A percentile compares a stretch with the other conserved stretches of the same genome.
phyloP scores from a whole-genome alignment of 192 early-diverging fungal genomes.

The Umbelopsis sp. region DNA sequence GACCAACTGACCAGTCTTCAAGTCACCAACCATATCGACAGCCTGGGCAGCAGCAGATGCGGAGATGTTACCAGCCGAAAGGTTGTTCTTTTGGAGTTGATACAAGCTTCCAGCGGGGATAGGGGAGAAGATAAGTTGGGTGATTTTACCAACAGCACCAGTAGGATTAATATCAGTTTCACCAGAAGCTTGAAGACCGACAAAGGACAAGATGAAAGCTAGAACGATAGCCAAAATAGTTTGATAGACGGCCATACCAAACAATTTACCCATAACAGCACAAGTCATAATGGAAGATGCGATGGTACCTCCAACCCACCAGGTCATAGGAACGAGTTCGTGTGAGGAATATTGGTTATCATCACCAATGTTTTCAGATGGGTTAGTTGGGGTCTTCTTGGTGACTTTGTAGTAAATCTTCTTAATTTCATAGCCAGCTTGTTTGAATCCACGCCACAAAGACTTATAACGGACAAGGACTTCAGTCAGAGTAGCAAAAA shows the following conservation, averaged over 20 bases:
- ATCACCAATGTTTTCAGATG: neutral
- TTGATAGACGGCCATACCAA: constrained; percentile 59
- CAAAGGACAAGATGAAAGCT: constrained; percentile 65
- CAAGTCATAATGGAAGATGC: constrained; percentile 55
- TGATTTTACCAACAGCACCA: constrained; percentile 63
- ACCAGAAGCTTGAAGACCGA: constrained; percentile 64
- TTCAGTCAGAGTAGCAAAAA: constrained; percentile 64
- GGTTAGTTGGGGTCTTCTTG: constrained; percentile 25
- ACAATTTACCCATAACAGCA: constrained; percentile 55
- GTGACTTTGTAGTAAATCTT: constrained; percentile 8
- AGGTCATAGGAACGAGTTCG: constrained; percentile 54
- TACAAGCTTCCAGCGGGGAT: constrained; percentile 41
- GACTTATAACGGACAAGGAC: constrained; percentile 47
- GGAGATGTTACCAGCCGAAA: constrained; percentile 64
- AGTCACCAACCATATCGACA: constrained; percentile 74
- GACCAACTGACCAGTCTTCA: constrained; percentile 69
- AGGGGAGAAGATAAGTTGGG: constrained; percentile 66
- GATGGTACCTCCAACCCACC: constrained; percentile 57
- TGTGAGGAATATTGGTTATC: constrained; percentile 45
- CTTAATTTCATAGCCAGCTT: constrained; percentile 10
- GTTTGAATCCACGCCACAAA: constrained; percentile 47
- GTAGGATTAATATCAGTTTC: constrained; percentile 71
- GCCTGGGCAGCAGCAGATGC: constrained; percentile 56
- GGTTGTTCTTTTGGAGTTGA: constrained; percentile 54
- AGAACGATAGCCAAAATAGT: constrained; percentile 61